Conservation (phyloP, 148 eudicot genomes). For the Amaranthus cruentus region DNA sequence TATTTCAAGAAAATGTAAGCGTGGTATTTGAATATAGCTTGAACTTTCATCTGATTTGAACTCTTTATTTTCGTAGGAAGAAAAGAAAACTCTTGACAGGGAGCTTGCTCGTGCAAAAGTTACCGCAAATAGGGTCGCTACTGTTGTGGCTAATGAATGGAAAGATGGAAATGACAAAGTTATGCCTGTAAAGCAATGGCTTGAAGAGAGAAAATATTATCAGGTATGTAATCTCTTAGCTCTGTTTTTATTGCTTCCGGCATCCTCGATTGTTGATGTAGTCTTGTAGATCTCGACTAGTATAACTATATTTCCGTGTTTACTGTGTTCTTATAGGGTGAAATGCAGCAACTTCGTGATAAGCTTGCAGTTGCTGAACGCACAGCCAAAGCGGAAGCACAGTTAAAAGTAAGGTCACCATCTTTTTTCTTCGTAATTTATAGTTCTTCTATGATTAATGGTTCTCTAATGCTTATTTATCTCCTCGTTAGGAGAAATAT, state of each 20-base stretch:
- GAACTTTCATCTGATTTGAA: slow-evolving; percentile 8
- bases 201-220: slow-evolving; percentile 86
- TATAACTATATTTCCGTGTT: neutral
- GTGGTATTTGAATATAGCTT: neutral
- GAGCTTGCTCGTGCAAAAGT: slow-evolving; percentile 95
- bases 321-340: slow-evolving; percentile 44
- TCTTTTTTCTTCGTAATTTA: neutral
- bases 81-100: slow-evolving; percentile 71
- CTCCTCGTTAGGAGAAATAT: slow-evolving; percentile 63
- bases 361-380: slow-evolving; percentile 87
- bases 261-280: too few relatives aligned
- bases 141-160: slow-evolving; percentile 98
- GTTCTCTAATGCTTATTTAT: slow-evolving; percentile 8
- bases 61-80: slow-evolving; percentile 49
- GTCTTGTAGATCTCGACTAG: too few relatives aligned
- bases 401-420: slow-evolving; percentile 57
- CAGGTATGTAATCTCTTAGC: slow-evolving; percentile 46
- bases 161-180: slow-evolving; percentile 96
- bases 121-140: slow-evolving; percentile 90
- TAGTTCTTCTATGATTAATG: neutral
- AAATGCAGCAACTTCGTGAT: slow-evolving; percentile 89
- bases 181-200: slow-evolving; percentile 99
- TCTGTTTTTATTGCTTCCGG: neutral
- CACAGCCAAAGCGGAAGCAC: slow-evolving; percentile 91
- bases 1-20: neutral